Percentiles rank a stretch among this genome's conserved stretches.
Conservation (phyloP, 1,284 basidiomycete genomes). For the Cutaneotrichosporon sp. region DNA sequence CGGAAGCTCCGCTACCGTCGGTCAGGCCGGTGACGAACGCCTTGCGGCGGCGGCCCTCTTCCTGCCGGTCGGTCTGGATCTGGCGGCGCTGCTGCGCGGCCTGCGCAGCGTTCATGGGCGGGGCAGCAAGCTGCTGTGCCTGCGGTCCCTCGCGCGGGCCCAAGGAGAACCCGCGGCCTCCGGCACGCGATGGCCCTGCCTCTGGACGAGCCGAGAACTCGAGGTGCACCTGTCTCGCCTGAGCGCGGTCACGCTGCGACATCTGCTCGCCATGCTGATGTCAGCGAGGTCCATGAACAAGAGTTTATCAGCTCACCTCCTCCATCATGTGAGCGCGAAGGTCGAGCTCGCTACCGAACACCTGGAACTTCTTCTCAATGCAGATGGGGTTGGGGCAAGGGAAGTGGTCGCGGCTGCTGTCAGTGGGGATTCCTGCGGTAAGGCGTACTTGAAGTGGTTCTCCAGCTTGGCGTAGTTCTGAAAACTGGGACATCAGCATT, state of each 20-base stretch:
- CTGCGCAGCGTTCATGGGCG: constrained; percentile 44
- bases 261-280: constrained; percentile 73
- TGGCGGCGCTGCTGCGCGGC: constrained; percentile 46
- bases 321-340: constrained; percentile 85
- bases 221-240: constrained; percentile 74
- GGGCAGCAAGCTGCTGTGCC: constrained; percentile 40
- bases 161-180: constrained; percentile 41
- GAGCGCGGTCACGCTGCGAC: constrained; percentile 72
- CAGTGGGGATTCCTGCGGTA: constrained; percentile 18
- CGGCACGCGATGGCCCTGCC: constrained; percentile 15
- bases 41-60: constrained; percentile 46
- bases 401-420: constrained; percentile 61
- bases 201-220: constrained; percentile 60
- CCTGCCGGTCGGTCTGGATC: constrained; percentile 41
- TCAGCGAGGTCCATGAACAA: constrained; percentile 3
- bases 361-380: constrained; percentile 87
- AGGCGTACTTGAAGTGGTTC: constrained; percentile 49
- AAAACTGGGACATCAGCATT: constrained; percentile 61
- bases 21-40: constrained; percentile 68
- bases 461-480: constrained; percentile 73
- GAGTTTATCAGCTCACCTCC: constrained; percentile 48
- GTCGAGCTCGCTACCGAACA: constrained; percentile 84
- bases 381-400: constrained; percentile 76
- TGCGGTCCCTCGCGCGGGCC: constrained; percentile 24
- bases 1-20: constrained; percentile 2